Conservation (phyloP, 805 yeast species). For the Yarrowia keelungensis region DNA sequence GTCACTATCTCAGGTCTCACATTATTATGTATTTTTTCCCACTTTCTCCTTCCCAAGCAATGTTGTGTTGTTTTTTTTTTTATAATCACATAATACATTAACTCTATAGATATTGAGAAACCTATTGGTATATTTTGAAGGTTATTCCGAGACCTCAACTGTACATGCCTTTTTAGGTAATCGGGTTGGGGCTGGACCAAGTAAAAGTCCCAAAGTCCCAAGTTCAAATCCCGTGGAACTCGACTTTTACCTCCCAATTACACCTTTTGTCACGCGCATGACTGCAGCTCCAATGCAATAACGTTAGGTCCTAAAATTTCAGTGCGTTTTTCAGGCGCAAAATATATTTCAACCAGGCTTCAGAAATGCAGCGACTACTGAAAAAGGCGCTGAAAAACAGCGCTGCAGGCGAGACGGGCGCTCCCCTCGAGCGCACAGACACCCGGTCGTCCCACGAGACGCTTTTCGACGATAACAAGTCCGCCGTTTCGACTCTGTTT, state of each 20-base stretch:
- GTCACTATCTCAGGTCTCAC: background rate
- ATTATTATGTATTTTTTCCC: background rate
- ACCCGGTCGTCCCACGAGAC: constrained; percentile 31
- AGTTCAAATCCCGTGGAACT: no score
- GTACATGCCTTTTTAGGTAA: background rate
- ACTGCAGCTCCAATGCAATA: constrained; percentile 7
- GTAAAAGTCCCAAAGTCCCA: background rate
- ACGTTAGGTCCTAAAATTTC: constrained; percentile 26
- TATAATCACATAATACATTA: no score
- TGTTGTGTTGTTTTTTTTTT: constrained; percentile 6
- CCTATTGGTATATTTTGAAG: background rate
- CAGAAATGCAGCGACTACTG: constrained; percentile 31
- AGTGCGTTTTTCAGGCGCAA: constrained; percentile 37
- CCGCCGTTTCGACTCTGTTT: constrained; percentile 33
- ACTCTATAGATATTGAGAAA: no score
- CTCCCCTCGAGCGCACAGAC: constrained; percentile 20
- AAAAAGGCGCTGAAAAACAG: constrained; percentile 37
- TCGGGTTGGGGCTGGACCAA: constrained; percentile 1
- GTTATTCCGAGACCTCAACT: constrained; percentile 6
- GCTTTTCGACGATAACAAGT: constrained; percentile 30
- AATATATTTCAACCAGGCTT: background rate
- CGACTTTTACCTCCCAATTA: background rate
- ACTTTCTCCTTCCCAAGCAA: background rate
- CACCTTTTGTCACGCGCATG: constrained; percentile 18
- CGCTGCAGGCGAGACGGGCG: constrained; percentile 7